Percentiles rank a stretch among this genome's conserved stretches.
These are phyloP conservation scores for Trypanosoma avium DNA, from an alignment of 208 protist genomes.

Conservation along the genomic window DNA sequence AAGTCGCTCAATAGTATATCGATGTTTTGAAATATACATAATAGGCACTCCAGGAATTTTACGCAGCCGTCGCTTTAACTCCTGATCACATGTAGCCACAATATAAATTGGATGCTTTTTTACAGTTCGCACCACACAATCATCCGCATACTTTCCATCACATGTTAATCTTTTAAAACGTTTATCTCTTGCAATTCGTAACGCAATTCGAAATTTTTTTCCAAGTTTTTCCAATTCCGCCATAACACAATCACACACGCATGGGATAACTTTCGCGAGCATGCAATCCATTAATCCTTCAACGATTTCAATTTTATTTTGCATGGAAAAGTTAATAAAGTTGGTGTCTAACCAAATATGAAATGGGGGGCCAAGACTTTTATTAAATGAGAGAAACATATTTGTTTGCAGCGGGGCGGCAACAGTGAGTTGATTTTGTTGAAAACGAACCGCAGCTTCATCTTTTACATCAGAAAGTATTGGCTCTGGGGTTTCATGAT, in stretches of 20 bases:
- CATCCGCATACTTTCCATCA: constrained; percentile 99
- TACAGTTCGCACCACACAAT: constrained; percentile 98
- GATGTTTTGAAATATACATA: constrained; percentile 97
- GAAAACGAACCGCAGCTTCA: constrained; percentile 64
- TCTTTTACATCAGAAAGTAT: constrained; percentile 52
- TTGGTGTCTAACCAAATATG: constrained; percentile 99
- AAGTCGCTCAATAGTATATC: constrained; percentile 98
- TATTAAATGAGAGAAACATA: constrained; percentile 98
- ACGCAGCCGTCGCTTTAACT: constrained; percentile 97
- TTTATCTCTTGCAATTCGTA: constrained; percentile 97
- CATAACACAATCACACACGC: constrained; percentile 99
- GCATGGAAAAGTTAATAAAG: constrained; percentile 99
- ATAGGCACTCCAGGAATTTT: constrained; percentile 99
- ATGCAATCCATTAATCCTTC: constrained; percentile 98
- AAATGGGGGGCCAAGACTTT: constrained; percentile 97
- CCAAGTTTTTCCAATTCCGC: constrained; percentile 99
- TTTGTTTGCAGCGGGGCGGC: constrained; percentile 54
- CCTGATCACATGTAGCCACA: constrained; percentile 94
- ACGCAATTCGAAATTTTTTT: constrained; percentile 92
- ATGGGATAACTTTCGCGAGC: constrained; percentile 98
- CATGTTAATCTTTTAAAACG: constrained; percentile 97
- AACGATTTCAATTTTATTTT: constrained; percentile 99
- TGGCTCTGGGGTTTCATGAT: constrained; percentile 45
- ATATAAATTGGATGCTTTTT: constrained; percentile 92
- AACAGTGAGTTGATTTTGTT: constrained; percentile 61